Evolutionary conservation across 106 monocot species (phyloP).

Genomic region (Platanthera zijinensis): DNA sequence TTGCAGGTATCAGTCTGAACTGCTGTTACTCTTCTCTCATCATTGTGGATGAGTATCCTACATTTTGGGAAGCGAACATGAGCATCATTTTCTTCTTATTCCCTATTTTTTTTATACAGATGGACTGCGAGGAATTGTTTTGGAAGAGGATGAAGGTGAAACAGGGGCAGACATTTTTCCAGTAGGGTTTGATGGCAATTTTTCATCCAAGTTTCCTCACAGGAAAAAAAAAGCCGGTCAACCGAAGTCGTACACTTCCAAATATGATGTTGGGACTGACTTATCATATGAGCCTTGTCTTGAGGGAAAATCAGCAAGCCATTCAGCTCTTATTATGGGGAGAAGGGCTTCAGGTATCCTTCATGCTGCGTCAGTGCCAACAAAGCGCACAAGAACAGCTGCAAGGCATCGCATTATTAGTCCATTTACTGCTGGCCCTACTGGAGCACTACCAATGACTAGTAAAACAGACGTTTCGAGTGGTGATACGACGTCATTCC

Average conservation of each 20-base stretch:
- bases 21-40: background rate
- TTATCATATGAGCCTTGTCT: slow-evolving; percentile 36
- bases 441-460: slow-evolving; percentile 31
- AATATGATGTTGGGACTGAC: slow-evolving; percentile 32
- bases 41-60: background rate
- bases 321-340: slow-evolving; percentile 22
- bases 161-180: slow-evolving; percentile 32
- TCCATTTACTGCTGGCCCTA: slow-evolving; percentile 38
- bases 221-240: slow-evolving; percentile 49
- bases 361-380: slow-evolving; percentile 60
- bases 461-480: slow-evolving; percentile 95
- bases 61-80: background rate
- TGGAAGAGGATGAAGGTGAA: slow-evolving; percentile 86
- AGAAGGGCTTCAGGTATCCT: slow-evolving; percentile 48
- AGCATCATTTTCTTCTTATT: slow-evolving; percentile 1
- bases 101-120: slow-evolving; percentile 24
- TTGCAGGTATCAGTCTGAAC: slow-evolving; percentile 42
- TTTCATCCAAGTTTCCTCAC: slow-evolving; percentile 39
- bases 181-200: slow-evolving; percentile 34
- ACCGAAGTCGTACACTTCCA: slow-evolving; percentile 34
- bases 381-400: slow-evolving; percentile 74
- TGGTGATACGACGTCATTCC: slow-evolving; percentile 81
- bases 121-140: slow-evolving; percentile 31
- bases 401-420: slow-evolving; percentile 55
- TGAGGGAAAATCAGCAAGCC: slow-evolving; percentile 40